These are phyloP conservation scores for Ophidiomyces ophidiicola DNA, from an alignment of 2,329 filamentous ascomycete species.

Conservation along the genomic window DNA sequence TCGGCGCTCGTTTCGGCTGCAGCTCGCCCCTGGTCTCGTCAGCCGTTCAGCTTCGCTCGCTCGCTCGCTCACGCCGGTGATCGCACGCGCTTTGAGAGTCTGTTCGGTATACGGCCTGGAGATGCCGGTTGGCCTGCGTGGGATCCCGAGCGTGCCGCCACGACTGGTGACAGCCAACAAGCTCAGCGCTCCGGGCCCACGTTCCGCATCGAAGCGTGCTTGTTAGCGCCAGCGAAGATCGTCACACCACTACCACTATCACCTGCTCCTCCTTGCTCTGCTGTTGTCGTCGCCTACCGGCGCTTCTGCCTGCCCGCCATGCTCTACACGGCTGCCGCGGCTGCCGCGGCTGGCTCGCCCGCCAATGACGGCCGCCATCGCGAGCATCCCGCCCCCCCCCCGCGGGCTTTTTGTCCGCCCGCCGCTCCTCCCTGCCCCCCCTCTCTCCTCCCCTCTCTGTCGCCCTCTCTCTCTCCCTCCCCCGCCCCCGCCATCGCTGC, in stretches of 20 bases:
- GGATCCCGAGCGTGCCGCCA: not conserved
- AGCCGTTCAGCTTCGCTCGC: no score
- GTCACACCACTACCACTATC: no score
- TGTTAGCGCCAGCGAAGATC: no score
- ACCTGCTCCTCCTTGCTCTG: not conserved
- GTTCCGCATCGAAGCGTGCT: not conserved
- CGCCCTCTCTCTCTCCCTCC: constrained; percentile 6
- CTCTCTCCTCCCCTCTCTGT: not conserved
- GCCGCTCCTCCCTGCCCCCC: constrained; percentile 6
- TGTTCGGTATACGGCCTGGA: not conserved
- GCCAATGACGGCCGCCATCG: not conserved
- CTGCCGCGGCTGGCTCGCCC: constrained; percentile 6
- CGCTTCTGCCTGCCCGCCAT: constrained; percentile 2
- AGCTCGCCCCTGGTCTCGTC: no score
- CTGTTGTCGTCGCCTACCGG: not conserved
- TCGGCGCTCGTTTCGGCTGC: no score
- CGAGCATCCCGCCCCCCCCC: not conserved
- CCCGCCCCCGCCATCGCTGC: not conserved
- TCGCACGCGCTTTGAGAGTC: not conserved
- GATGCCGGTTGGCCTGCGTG: not conserved
- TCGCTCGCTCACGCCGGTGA: no score
- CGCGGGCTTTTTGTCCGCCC: constrained; percentile 5
- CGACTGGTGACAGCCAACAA: constrained; percentile 1
- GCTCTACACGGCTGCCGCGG: not conserved
- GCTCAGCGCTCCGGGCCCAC: constrained; percentile 2